Conservation (phyloP, 495 filamentous ascomycete genomes). For the Tuber aestivum region DNA sequence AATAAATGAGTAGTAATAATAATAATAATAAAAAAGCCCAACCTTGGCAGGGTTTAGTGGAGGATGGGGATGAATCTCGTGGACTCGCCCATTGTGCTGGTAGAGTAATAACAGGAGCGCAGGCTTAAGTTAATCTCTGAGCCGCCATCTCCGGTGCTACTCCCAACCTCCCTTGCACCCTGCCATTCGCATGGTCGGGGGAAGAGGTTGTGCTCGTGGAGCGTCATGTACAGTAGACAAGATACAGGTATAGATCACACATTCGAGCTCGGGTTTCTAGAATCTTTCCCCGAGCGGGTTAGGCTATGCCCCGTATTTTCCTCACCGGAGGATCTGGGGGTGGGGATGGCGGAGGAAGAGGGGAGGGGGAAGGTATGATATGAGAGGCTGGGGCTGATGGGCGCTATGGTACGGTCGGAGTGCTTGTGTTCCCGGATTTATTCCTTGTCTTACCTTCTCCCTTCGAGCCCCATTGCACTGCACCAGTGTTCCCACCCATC, state of each 20-base stretch:
- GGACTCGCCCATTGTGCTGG: neutral
- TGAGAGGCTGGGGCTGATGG: neutral
- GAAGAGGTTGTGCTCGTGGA: neutral
- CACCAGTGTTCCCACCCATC: neutral
- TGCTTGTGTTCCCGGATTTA: neutral
- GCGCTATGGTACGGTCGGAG: neutral
- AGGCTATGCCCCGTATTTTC: neutral
- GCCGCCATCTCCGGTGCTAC: neutral
- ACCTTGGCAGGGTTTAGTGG: neutral
- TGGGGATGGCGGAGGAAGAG: neutral
- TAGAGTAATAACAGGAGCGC: neutral
- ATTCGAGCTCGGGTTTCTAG: neutral
- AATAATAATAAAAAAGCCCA: neutral
- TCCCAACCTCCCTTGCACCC: neutral
- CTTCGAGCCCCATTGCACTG: neutral
- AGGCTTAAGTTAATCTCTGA: neutral
- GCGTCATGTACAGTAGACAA: neutral
- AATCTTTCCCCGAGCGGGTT: neutral
- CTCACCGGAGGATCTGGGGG: neutral
- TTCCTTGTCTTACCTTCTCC: neutral
- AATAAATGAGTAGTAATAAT: neutral
- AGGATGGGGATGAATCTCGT: neutral
- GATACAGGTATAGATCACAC: neutral
- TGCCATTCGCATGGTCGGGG: neutral
- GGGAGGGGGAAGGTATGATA: neutral